Conservation (phyloP, 768 basidiomycete genomes). For the Russula foetens region DNA sequence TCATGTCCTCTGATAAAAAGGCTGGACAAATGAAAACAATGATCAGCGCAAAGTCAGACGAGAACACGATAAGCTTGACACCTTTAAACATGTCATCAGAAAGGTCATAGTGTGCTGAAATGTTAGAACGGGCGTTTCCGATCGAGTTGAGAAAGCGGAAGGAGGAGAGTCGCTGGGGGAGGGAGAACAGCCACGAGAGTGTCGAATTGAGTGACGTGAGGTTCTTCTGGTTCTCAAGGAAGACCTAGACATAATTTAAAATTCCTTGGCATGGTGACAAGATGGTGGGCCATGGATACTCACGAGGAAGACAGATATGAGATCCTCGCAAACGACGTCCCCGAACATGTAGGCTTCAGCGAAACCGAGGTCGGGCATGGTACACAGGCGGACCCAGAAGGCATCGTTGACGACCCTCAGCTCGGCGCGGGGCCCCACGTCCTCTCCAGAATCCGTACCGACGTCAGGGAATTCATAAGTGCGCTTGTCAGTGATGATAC, state of each 20-base stretch:
- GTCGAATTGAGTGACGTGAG: constrained; percentile 15
- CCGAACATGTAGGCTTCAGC: constrained; percentile 23
- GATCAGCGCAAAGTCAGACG: background rate
- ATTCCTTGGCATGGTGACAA: background rate
- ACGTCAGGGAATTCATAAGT: background rate
- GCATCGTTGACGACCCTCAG: constrained; percentile 13
- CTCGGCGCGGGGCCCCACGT: background rate
- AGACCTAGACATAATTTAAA: background rate
- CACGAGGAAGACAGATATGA: constrained; percentile 14
- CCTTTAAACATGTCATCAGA: constrained; percentile 35
- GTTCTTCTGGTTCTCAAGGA: constrained; percentile 7
- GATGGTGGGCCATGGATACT: background rate
- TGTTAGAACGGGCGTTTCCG: constrained; percentile 18
- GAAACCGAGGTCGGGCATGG: constrained; percentile 17
- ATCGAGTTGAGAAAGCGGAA: constrained; percentile 12
- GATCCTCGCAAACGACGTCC: constrained; percentile 17
- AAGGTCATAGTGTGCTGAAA: constrained; percentile 34
- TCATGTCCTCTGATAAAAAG: constrained; percentile 1
- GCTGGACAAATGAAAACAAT: background rate
- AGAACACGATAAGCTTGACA: background rate
- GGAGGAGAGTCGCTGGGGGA: constrained; percentile 1
- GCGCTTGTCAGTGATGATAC: background rate
- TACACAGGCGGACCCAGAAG: constrained; percentile 19
- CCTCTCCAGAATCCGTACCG: background rate
- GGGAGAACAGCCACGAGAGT: constrained; percentile 9